Evolutionary conservation across 2,329 filamentous ascomycete genomes (phyloP).

Genomic region (Dactylellina haptotyla): DNA sequence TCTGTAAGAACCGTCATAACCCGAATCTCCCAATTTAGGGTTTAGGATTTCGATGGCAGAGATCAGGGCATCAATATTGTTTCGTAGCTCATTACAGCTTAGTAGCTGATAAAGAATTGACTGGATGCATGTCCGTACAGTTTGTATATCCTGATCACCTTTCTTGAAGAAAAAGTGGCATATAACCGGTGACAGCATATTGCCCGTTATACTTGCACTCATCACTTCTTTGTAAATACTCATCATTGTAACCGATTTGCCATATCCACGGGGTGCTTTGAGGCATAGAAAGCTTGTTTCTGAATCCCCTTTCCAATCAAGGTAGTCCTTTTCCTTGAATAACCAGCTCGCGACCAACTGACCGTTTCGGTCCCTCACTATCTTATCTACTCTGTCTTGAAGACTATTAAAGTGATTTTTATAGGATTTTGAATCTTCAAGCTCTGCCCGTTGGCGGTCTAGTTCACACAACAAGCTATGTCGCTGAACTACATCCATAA

Average conservation of each 20-base stretch:
- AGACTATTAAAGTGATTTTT: slow-evolving; percentile 13
- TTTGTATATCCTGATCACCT: no score
- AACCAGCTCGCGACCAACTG: slow-evolving; percentile 10
- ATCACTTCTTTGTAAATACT: slow-evolving; percentile 1
- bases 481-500: slow-evolving; percentile 19
- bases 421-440: slow-evolving; percentile 3
- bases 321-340: slow-evolving; percentile 19
- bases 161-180: no score
- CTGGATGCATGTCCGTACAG: no score
- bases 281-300: slow-evolving; percentile 4
- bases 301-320: slow-evolving; percentile 11
- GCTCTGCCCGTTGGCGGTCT: slow-evolving; percentile 7
- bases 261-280: slow-evolving; percentile 24
- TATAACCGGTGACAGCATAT: no score
- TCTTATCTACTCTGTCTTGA: slow-evolving; percentile 17
- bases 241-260: slow-evolving; percentile 40
- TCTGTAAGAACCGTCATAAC: no score
- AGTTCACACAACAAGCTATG: slow-evolving; percentile 20
- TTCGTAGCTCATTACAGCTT: no score
- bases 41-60: not conserved
- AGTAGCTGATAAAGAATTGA: no score
- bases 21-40: not conserved
- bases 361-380: slow-evolving; percentile 13
- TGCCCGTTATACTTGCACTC: no score
- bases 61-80: not conserved